phyloP scores from a whole-genome alignment of 129 eudicot species.

The Chrysanthemum makinoi region DNA sequence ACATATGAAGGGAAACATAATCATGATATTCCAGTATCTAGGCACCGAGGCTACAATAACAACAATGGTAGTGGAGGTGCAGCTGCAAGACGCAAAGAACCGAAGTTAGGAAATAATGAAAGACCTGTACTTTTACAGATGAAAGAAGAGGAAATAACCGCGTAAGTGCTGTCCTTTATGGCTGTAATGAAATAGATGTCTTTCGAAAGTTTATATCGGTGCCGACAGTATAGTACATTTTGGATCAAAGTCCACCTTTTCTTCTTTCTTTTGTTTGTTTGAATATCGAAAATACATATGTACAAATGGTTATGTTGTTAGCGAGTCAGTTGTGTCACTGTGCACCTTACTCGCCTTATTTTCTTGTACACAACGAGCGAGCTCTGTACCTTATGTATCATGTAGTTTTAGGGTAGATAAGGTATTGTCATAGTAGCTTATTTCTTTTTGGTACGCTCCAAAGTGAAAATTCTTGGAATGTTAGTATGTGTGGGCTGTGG shows the following conservation, averaged over 20 bases:
- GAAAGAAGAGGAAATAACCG: conserved; percentile 67
- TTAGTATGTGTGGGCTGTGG: background rate
- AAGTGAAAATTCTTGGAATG: background rate
- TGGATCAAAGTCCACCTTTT: conserved; percentile 20
- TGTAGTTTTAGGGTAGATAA: background rate
- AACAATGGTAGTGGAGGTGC: conserved; percentile 14
- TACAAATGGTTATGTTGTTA: conserved; percentile 18
- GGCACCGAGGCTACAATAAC: conserved; percentile 41
- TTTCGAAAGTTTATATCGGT: conserved; percentile 22
- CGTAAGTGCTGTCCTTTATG: conserved; percentile 27
- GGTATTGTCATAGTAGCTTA: background rate
- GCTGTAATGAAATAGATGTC: conserved; percentile 8
- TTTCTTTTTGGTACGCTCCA: background rate
- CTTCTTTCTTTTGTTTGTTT: background rate
- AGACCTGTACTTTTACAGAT: conserved; percentile 56
- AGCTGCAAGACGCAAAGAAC: conserved; percentile 39
- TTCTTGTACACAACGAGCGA: background rate
- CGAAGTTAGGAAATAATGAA: conserved; percentile 53
- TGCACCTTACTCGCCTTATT: conserved; percentile 9
- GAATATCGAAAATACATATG: conserved; percentile 21
- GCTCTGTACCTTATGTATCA: background rate
- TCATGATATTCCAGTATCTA: conserved; percentile 70
- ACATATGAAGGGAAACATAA: conserved; percentile 97
- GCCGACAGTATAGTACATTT: conserved; percentile 24
- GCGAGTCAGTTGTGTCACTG: conserved; percentile 4